Conservation (phyloP, 805 yeast genomes). For the Nakazawaea pomicola region DNA sequence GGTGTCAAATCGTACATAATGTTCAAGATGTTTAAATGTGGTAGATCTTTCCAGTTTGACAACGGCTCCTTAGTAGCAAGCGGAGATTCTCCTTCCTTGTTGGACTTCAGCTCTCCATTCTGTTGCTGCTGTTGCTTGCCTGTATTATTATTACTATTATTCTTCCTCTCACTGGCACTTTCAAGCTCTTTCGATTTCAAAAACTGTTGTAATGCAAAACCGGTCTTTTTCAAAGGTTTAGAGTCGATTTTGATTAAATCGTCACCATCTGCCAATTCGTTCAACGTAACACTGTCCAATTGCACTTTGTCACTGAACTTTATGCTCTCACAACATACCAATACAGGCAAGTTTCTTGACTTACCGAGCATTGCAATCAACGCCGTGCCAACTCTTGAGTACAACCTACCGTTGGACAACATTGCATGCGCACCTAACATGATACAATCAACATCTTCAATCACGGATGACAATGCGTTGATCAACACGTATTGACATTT, state of each 20-base stretch:
- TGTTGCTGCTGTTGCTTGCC: constrained; percentile 20
- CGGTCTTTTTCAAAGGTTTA: constrained; percentile 52
- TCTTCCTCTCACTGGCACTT: constrained; percentile 24
- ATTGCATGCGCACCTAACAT: constrained; percentile 96
- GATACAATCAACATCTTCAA: constrained; percentile 85
- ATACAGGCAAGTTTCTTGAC: constrained; percentile 84
- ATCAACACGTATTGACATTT: constrained; percentile 75
- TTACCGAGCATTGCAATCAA: constrained; percentile 88
- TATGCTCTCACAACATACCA: constrained; percentile 92
- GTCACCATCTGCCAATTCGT: constrained; percentile 81
- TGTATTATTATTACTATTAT: too few species aligned
- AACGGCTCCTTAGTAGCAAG: constrained; percentile 38
- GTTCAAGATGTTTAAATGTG: constrained; percentile 67
- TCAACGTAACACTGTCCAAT: constrained; percentile 89
- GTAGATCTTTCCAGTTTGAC: constrained; percentile 58
- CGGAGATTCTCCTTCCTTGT: constrained; percentile 3
- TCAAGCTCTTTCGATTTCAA: constrained; percentile 35
- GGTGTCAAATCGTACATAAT: constrained; percentile 94
- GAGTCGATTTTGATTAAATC: constrained; percentile 52
- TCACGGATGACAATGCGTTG: constrained; percentile 71
- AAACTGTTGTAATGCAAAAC: constrained; percentile 64
- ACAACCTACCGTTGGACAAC: constrained; percentile 89
- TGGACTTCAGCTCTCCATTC: constrained; percentile 14
- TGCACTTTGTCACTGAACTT: constrained; percentile 95
- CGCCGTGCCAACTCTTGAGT: constrained; percentile 93